phyloP scores from a whole-genome alignment of 345 rosid species.

The Reutealis trisperma region DNA sequence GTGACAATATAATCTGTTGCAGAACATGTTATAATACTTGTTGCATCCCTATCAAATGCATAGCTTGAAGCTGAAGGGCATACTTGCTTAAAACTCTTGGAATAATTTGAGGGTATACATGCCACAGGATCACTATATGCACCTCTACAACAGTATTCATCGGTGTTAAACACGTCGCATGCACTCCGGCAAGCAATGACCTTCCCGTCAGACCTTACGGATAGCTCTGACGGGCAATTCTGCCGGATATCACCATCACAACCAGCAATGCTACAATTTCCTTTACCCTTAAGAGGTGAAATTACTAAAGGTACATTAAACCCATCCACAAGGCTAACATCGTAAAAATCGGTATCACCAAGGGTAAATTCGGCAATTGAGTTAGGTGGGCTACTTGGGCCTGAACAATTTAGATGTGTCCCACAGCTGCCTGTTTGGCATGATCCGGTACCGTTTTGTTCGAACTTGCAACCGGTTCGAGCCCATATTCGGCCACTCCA shows the following conservation, averaged over 20 bases:
- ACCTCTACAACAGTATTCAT: constrained; percentile 64
- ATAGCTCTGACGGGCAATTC: constrained; percentile 49
- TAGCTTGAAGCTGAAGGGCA: constrained; percentile 70
- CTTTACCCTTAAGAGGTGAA: constrained; percentile 43
- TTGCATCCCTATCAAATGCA: constrained; percentile 44
- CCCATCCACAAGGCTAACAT: constrained; percentile 69
- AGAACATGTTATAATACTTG: constrained; percentile 56
- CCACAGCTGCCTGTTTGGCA: constrained; percentile 88
- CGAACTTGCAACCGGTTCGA: constrained; percentile 71
- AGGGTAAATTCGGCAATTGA: constrained; percentile 61
- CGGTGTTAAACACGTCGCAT: constrained; percentile 48
- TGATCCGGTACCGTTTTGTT: constrained; percentile 55
- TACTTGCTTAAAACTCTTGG: constrained; percentile 52
- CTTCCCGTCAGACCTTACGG: constrained; percentile 35
- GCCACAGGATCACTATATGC: constrained; percentile 32
- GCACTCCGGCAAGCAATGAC: constrained; percentile 63
- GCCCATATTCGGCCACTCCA: constrained; percentile 97
- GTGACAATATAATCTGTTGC: constrained; percentile 46
- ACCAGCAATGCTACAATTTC: constrained; percentile 55
- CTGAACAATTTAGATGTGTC: constrained; percentile 52
- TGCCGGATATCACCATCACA: constrained; percentile 53
- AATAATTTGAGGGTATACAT: constrained; percentile 54
- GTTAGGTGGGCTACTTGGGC: constrained; percentile 64
- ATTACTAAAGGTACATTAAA: constrained; percentile 53
- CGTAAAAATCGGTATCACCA: constrained; percentile 45